Percentiles rank a stretch among this genome's conserved stretches.
Evolutionary conservation across 768 basidiomycete genomes (phyloP).

Genomic region (Nevesoporus exiguus): DNA sequence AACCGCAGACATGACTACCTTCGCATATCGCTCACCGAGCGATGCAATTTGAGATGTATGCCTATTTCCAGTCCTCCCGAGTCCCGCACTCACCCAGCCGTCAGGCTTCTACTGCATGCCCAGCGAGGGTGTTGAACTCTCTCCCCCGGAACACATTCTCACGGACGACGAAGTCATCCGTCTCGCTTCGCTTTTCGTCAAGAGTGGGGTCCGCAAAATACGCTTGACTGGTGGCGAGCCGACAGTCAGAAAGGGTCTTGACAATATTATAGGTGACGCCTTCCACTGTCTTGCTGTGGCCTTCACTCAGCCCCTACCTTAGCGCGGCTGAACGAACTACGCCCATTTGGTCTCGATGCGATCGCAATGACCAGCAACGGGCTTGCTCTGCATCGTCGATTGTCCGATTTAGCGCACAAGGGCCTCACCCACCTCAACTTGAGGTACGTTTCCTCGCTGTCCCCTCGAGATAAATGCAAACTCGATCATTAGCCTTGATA

Average conservation of each 20-base stretch:
- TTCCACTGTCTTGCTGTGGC: neutral
- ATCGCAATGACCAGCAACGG: constrained; percentile 90
- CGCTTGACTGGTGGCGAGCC: constrained; percentile 88
- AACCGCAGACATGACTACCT: constrained; percentile 76
- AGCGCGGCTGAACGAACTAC: constrained; percentile 66
- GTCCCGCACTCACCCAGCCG: neutral
- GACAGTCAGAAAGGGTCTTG: constrained; percentile 72
- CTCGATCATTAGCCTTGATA: constrained; percentile 61
- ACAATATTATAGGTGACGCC: constrained; percentile 60
- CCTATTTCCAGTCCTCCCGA: constrained; percentile 1
- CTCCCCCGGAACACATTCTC: constrained; percentile 64
- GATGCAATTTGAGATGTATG: constrained; percentile 83
- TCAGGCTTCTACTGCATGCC: constrained; percentile 94
- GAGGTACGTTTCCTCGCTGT: constrained; percentile 40
- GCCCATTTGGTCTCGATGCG: constrained; percentile 57
- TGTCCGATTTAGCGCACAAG: constrained; percentile 62
- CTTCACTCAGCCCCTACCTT: constrained; percentile 7
- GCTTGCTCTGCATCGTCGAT: constrained; percentile 65
- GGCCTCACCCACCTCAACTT: constrained; percentile 78
- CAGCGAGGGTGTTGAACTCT: constrained; percentile 69
- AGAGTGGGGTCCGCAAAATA: constrained; percentile 82
- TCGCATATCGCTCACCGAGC: constrained; percentile 83
- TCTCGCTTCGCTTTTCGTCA: constrained; percentile 73
- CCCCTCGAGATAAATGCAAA: neutral
- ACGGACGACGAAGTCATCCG: constrained; percentile 74